Percentiles rank a stretch among this genome's conserved stretches.
These are phyloP conservation scores for Trametes hirsuta DNA, from an alignment of 1,284 basidiomycete species.

Conservation along the genomic window DNA sequence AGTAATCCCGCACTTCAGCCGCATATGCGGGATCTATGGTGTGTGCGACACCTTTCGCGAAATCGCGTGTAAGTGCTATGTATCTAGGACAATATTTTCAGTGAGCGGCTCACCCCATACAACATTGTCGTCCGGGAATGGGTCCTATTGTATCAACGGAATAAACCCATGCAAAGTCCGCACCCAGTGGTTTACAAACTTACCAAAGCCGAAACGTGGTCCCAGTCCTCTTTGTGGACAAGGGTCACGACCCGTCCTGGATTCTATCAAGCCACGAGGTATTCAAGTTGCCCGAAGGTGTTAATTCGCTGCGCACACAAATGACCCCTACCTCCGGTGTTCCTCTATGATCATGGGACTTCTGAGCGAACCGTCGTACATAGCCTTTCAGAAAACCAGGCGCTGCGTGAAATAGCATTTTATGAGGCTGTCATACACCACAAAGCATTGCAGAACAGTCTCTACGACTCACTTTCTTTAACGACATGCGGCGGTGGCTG, in stretches of 20 bases:
- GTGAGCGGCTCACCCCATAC: constrained; percentile 71
- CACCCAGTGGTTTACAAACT: constrained; percentile 23
- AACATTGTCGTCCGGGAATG: constrained; percentile 76
- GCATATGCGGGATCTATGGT: constrained; percentile 80
- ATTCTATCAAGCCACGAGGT: constrained; percentile 42
- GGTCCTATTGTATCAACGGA: constrained; percentile 48
- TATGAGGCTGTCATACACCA: background rate
- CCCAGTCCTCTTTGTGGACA: constrained; percentile 86
- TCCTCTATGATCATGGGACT: constrained; percentile 86
- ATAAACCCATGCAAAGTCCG: background rate
- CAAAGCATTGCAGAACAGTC: background rate
- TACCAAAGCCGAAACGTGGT: constrained; percentile 65
- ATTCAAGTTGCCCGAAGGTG: background rate
- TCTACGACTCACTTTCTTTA: constrained; percentile 48
- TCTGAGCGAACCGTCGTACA: constrained; percentile 84
- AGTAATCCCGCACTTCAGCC: constrained; percentile 76
- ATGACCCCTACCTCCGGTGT: constrained; percentile 64
- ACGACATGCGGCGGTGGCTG: constrained; percentile 77
- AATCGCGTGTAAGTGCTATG: background rate
- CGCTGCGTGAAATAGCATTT: constrained; percentile 17
- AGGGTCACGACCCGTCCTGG: constrained; percentile 89
- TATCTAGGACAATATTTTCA: background rate
- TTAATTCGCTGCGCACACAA: background rate
- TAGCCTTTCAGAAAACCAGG: constrained; percentile 87
- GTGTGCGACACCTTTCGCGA: constrained; percentile 67